Conservation (phyloP, 2,329 filamentous ascomycete species). For the Penicillium sclerotigenum region DNA sequence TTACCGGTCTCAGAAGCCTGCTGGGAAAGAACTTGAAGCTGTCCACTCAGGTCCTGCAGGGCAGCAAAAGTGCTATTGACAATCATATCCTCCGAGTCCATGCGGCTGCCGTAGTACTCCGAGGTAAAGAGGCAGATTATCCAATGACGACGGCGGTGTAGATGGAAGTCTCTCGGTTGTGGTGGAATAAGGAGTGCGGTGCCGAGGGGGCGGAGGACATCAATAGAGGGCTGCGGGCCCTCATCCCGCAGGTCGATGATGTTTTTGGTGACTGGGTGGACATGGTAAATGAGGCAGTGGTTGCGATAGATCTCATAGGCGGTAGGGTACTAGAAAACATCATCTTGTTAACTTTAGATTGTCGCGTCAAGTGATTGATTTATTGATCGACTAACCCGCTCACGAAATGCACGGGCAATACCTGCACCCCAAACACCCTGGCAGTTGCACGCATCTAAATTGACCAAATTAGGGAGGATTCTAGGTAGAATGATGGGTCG, state of each 20-base stretch:
- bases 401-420: conserved; percentile 54
- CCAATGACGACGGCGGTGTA: conserved; percentile 46
- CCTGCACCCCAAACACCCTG: conserved; percentile 57
- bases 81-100: conserved; percentile 42
- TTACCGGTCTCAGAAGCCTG: not conserved
- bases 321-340: conserved; percentile 45
- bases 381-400: conserved; percentile 14
- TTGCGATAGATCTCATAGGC: conserved; percentile 49
- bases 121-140: conserved; percentile 61
- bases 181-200: conserved; percentile 56
- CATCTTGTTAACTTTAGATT: not conserved
- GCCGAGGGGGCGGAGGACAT: conserved; percentile 38
- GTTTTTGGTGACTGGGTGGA: not conserved
- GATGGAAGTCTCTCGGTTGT: conserved; percentile 33
- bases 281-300: conserved; percentile 43
- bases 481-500: not conserved
- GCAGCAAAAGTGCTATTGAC: conserved; percentile 50
- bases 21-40: conserved; percentile 29
- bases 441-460: conserved; percentile 57
- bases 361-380: conserved; percentile 15
- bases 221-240: conserved; percentile 5
- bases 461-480: not conserved
- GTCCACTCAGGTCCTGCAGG: conserved; percentile 47
- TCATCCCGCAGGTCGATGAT: conserved; percentile 4
- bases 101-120: conserved; percentile 45